Evolutionary conservation across 768 basidiomycete genomes (phyloP).

Genomic region (Tricholoma bakamatsutake): DNA sequence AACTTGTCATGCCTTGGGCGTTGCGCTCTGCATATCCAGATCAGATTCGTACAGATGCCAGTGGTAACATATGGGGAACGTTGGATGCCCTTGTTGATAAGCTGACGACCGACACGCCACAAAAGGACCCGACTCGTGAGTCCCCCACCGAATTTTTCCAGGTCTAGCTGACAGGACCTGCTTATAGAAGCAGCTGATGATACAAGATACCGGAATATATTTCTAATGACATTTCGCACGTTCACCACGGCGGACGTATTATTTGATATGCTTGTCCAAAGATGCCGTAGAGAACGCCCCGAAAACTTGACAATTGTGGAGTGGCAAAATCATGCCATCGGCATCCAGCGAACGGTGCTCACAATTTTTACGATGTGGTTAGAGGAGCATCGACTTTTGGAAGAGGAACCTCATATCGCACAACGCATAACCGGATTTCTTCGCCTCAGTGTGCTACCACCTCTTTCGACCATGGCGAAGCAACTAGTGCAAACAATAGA

Average conservation of each 20-base stretch:
- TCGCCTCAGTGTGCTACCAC: conserved; percentile 30
- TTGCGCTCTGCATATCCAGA: conserved; percentile 57
- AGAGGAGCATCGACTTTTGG: conserved; percentile 51
- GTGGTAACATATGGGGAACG: conserved; percentile 69
- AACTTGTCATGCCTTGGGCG: conserved; percentile 46
- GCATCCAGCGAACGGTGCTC: conserved; percentile 58
- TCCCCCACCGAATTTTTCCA: conserved; percentile 9
- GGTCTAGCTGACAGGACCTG: background rate
- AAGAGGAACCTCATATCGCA: conserved; percentile 61
- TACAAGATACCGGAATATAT: conserved; percentile 46
- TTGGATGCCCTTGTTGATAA: conserved; percentile 67
- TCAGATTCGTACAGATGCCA: conserved; percentile 50
- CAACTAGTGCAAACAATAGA: conserved; percentile 48
- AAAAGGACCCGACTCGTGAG: conserved; percentile 50
- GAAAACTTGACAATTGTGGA: conserved; percentile 44
- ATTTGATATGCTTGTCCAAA: conserved; percentile 61
- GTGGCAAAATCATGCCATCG: conserved; percentile 62
- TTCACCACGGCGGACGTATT: conserved; percentile 67
- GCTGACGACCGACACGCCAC: conserved; percentile 41
- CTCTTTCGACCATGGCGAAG: conserved; percentile 39
- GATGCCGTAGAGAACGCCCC: conserved; percentile 51
- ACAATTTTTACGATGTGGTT: conserved; percentile 57
- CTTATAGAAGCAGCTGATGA: conserved; percentile 22
- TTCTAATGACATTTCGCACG: conserved; percentile 79
- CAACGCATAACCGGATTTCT: conserved; percentile 53